Evolutionary conservation across 2,329 filamentous ascomycete species (phyloP).

Genomic region (Cordyceps militaris): DNA sequence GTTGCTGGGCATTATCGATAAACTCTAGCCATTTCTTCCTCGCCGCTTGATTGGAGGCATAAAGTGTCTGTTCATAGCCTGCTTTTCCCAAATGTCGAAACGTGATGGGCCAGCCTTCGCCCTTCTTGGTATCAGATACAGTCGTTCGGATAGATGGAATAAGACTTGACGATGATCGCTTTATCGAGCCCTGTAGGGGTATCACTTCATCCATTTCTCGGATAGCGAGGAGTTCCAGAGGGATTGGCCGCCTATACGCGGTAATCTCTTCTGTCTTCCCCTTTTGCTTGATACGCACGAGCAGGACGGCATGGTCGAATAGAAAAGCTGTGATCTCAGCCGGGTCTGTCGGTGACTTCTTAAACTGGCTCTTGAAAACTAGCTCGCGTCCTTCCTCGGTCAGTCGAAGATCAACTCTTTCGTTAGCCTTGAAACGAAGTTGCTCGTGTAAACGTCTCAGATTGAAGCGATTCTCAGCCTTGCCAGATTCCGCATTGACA

Average conservation of each 20-base stretch:
- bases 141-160: slow-evolving; percentile 49
- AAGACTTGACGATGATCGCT: slow-evolving; percentile 82
- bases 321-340: slow-evolving; percentile 90
- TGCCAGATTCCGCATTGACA: slow-evolving; percentile 92
- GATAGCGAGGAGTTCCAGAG: slow-evolving; percentile 85
- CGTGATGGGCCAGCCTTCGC: slow-evolving; percentile 85
- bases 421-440: slow-evolving; percentile 81
- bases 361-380: slow-evolving; percentile 88
- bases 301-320: slow-evolving; percentile 89
- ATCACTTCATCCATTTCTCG: slow-evolving; percentile 96
- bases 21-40: slow-evolving; percentile 96
- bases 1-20: slow-evolving; percentile 85
- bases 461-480: slow-evolving; percentile 97
- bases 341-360: slow-evolving; percentile 83
- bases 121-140: slow-evolving; percentile 48
- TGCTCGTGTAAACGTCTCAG: slow-evolving; percentile 85
- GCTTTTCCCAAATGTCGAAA: slow-evolving; percentile 95
- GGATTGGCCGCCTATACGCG: slow-evolving; percentile 89
- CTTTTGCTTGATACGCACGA: slow-evolving; percentile 83
- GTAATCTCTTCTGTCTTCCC: slow-evolving; percentile 94
- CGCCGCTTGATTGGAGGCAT: slow-evolving; percentile 75
- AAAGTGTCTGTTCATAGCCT: slow-evolving; percentile 87
- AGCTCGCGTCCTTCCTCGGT: slow-evolving; percentile 90
- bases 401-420: slow-evolving; percentile 87
- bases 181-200: slow-evolving; percentile 69